These are phyloP conservation scores for Zoysia matrella DNA, from an alignment of 202 grass and related monocot genomes.

Conservation along the genomic window DNA sequence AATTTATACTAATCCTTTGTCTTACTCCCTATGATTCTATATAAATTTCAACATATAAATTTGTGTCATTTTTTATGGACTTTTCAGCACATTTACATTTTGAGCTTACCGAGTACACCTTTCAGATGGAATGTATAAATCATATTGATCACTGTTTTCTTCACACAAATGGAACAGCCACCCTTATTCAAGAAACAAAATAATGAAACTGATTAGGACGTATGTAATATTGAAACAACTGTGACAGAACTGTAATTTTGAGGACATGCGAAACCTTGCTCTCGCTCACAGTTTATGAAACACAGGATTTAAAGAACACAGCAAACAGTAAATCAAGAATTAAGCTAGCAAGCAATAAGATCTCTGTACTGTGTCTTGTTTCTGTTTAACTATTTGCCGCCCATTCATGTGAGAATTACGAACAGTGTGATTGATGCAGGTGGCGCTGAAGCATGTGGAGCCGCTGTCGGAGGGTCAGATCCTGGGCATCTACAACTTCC, in stretches of 20 bases:
- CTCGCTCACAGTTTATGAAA: not conserved
- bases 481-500: constrained; percentile 53
- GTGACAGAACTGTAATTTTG: not conserved
- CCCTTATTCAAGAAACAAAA: not conserved
- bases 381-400: not conserved
- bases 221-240: not conserved
- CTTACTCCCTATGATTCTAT: too few relatives aligned
- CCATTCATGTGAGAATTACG: not conserved
- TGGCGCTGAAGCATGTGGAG: constrained; percentile 63
- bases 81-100: constrained; percentile 14
- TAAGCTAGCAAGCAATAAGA: too few relatives aligned
- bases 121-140: constrained; percentile 32
- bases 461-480: constrained; percentile 71
- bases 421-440: constrained; percentile 26
- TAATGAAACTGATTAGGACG: not conserved
- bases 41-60: not conserved
- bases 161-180: not conserved
- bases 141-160: constrained; percentile 9
- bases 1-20: too few relatives aligned
- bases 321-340: not conserved
- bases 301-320: not conserved
- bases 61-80: constrained; percentile 30
- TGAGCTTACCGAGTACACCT: constrained; percentile 29
- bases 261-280: not conserved
- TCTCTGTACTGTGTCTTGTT: not conserved